Evolutionary conservation across 257 asterid species (phyloP).

Genomic region (Fraxinus anomala): DNA sequence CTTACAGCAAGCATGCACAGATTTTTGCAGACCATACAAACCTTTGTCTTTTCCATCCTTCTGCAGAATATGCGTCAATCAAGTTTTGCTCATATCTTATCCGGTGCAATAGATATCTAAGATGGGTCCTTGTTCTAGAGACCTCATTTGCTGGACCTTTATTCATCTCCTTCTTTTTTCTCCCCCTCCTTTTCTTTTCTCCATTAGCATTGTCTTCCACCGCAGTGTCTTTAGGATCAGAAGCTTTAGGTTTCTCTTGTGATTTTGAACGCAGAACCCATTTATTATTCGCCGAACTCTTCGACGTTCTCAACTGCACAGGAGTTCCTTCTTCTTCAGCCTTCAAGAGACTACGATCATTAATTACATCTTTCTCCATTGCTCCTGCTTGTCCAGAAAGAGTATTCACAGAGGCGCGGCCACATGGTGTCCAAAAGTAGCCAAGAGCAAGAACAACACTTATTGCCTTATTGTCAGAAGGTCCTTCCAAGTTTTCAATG

Average conservation of each 20-base stretch:
- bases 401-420: conserved; percentile 28
- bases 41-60: conserved; percentile 99
- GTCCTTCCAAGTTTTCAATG: conserved; percentile 31
- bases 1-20: conserved; percentile 7
- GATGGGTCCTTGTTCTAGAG: conserved; percentile 66
- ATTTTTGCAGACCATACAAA: conserved; percentile 29
- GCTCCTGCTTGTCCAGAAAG: conserved; percentile 34
- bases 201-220: conserved; percentile 43
- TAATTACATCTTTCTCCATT: conserved; percentile 27
- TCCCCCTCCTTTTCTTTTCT: conserved; percentile 54
- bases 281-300: conserved; percentile 44
- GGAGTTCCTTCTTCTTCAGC: conserved; percentile 36
- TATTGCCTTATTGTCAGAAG: conserved; percentile 31
- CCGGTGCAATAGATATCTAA: conserved; percentile 76
- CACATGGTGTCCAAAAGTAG: conserved; percentile 28
- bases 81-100: conserved; percentile 78
- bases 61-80: conserved; percentile 93
- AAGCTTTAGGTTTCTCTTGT: conserved; percentile 55
- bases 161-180: conserved; percentile 52
- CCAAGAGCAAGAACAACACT: conserved; percentile 18
- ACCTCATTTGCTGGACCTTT: conserved; percentile 57
- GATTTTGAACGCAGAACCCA: conserved; percentile 67
- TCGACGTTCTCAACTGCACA: conserved; percentile 37
- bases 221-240: conserved; percentile 44
- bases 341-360: conserved; percentile 32